Conservation (phyloP, 331 rosid genomes). For the Pyracantha coccinea region DNA sequence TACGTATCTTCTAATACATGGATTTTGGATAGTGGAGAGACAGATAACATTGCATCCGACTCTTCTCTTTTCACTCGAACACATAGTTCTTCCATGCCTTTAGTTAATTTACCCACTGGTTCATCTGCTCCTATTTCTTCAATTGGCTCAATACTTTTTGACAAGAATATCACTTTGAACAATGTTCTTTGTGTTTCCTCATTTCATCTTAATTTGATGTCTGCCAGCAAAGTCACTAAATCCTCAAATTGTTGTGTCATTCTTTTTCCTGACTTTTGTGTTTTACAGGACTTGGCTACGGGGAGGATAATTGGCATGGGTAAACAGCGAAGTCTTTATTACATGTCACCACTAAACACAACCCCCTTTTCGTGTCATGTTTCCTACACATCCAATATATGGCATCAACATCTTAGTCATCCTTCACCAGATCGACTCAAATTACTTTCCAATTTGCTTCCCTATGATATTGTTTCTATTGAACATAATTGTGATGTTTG, state of each 20-base stretch:
- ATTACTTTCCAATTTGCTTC: not conserved
- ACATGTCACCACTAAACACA: not conserved
- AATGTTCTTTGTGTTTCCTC: too few relatives aligned
- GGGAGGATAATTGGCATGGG: not conserved
- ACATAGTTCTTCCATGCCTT: not conserved
- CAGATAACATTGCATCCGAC: not conserved
- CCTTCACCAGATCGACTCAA: not conserved
- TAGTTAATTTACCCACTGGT: not conserved
- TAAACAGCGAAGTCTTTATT: not conserved
- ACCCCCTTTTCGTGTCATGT: fast-evolving
- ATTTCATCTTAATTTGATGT: too few relatives aligned
- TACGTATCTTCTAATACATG: not conserved
- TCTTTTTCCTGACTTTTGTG: too few relatives aligned
- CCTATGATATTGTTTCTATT: not conserved
- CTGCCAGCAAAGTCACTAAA: too few relatives aligned
- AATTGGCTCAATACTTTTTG: too few relatives aligned
- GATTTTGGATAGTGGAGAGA: not conserved
- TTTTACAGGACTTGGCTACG: not conserved
- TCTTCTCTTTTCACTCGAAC: not conserved
- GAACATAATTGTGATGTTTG: not conserved
- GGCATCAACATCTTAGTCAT: not conserved
- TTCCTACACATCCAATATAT: not conserved
- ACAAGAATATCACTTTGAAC: too few relatives aligned
- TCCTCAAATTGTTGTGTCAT: too few relatives aligned
- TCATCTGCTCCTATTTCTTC: too few relatives aligned